phyloP scores from a whole-genome alignment of 106 monocot genomes.

The Dioscorea alata region DNA sequence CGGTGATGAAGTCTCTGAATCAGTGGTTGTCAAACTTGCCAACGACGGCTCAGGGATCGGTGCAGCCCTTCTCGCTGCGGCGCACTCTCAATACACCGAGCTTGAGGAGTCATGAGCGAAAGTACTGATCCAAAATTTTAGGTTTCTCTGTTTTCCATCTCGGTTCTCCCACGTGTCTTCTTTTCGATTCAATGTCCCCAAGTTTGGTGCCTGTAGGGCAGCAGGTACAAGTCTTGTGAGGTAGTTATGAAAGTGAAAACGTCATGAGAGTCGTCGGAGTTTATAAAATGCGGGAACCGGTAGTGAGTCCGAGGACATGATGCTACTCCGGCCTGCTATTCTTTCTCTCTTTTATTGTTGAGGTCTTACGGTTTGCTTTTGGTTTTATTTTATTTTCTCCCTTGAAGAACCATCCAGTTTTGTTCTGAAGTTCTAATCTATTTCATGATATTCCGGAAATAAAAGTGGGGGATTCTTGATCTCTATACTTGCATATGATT shows the following conservation, averaged over 20 bases:
- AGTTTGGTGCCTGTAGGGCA: too few relatives aligned
- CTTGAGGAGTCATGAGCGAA: slow-evolving; percentile 18
- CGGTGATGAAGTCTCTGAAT: slow-evolving; percentile 44
- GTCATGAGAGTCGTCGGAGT: neutral
- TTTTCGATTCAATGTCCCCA: too few relatives aligned
- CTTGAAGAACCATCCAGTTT: too few relatives aligned
- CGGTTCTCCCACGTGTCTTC: neutral
- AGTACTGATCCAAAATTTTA: neutral
- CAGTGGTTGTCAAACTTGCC: slow-evolving; percentile 55
- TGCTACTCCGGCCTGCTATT: neutral
- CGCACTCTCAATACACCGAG: slow-evolving; percentile 70
- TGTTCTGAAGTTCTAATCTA: too few relatives aligned
- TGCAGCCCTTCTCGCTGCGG: slow-evolving; percentile 78
- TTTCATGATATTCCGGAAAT: too few relatives aligned
- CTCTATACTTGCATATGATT: too few relatives aligned
- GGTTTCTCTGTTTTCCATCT: neutral
- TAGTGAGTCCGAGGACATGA: neutral
- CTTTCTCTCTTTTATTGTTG: too few relatives aligned
- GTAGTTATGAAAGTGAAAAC: neutral
- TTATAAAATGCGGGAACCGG: neutral
- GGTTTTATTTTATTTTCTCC: too few relatives aligned
- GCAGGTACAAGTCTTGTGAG: neutral
- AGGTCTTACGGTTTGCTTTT: too few relatives aligned
- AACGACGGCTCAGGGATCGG: slow-evolving; percentile 92
- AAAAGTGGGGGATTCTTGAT: too few relatives aligned